Percentiles rank a stretch among this genome's conserved stretches.
These are phyloP conservation scores for Arachis monticola DNA, from an alignment of 331 rosid species.

Conservation along the genomic window DNA sequence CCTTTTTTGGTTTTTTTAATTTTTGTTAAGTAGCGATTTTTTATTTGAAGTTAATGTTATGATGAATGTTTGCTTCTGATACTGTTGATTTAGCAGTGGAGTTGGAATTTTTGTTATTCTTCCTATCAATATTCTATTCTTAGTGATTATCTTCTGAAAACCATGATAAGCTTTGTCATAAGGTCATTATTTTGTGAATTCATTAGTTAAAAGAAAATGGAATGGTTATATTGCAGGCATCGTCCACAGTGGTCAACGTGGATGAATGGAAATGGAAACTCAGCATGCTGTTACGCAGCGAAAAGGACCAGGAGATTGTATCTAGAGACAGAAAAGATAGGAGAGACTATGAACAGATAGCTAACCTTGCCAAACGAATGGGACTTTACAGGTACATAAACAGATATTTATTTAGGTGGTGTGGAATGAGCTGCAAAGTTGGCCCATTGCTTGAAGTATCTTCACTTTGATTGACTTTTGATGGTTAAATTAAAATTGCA, in stretches of 20 bases:
- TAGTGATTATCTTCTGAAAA: conserved; percentile 21
- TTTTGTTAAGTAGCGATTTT: not conserved
- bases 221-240: conserved; percentile 55
- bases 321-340: conserved; percentile 86
- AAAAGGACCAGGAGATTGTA: conserved; percentile 90
- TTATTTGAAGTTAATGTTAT: not conserved
- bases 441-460: conserved; percentile 26
- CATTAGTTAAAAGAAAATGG: conserved; percentile 29
- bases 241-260: conserved; percentile 91
- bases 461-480: conserved; percentile 14
- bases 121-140: conserved; percentile 3
- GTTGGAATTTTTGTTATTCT: not conserved
- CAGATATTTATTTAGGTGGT: conserved; percentile 7
- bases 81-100: conserved; percentile 9
- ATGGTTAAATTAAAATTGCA: conserved; percentile 7
- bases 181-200: conserved; percentile 5
- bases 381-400: conserved; percentile 77
- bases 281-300: conserved; percentile 81
- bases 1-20: not conserved
- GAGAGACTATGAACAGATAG: conserved; percentile 95
- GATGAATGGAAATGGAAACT: conserved; percentile 99
- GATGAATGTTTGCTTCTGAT: not conserved
- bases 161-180: conserved; percentile 5
- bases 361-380: conserved; percentile 92
- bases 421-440: not conserved